Evolutionary conservation across 192 early-diverging fungal species (phyloP).

Genomic region (Helicostylum pulchrum): DNA sequence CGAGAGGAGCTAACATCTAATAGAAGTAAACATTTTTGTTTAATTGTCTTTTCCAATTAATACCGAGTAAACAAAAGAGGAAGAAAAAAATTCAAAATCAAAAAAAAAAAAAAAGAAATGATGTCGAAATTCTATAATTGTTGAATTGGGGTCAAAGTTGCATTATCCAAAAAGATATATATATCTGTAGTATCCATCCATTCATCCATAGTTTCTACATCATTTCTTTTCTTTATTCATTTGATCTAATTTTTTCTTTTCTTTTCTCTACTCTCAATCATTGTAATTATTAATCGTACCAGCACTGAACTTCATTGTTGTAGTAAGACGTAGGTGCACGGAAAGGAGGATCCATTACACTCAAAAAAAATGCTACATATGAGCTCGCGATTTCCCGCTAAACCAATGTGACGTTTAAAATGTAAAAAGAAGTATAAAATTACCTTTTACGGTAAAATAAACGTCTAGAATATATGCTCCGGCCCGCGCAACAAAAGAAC

Average conservation of each 20-base stretch:
- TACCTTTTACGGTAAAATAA: too few relatives aligned
- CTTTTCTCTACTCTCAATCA: not conserved
- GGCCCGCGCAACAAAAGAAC: too few relatives aligned
- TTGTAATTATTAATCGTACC: constrained; percentile 12
- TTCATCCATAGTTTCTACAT: constrained; percentile 12
- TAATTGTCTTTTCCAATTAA: not conserved
- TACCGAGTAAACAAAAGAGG: too few relatives aligned
- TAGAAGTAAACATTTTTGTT: not conserved
- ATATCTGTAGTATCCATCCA: not conserved
- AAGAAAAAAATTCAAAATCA: too few relatives aligned
- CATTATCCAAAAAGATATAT: not conserved
- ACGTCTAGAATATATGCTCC: too few relatives aligned
- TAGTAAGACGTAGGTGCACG: constrained; percentile 10
- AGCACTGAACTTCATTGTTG: constrained; percentile 36
- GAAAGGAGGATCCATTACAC: constrained; percentile 12
- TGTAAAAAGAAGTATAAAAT: too few relatives aligned
- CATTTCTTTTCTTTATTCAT: constrained; percentile 3
- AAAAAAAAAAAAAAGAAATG: too few relatives aligned
- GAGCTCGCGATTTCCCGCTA: too few relatives aligned
- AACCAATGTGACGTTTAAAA: too few relatives aligned
- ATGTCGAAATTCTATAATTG: too few relatives aligned
- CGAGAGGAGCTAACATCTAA: constrained; percentile 84
- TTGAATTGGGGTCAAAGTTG: not conserved
- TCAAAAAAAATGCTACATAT: too few relatives aligned
- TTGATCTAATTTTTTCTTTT: constrained; percentile 4